Conservation (phyloP, 768 basidiomycete genomes). For the Dioszegia hungarica region DNA sequence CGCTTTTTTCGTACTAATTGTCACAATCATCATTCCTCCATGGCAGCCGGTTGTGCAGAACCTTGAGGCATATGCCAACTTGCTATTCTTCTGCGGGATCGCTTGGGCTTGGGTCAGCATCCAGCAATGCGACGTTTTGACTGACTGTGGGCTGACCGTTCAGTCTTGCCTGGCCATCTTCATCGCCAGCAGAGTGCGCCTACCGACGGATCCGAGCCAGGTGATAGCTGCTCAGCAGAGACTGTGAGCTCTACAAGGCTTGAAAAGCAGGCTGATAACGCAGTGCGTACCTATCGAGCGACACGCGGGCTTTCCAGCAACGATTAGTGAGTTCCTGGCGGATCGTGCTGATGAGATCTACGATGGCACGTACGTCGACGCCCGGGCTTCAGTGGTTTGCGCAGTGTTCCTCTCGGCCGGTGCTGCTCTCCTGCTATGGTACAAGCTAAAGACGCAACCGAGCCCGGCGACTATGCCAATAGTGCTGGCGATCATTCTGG, state of each 20-base stretch:
- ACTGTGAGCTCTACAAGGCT: slow-evolving; percentile 6
- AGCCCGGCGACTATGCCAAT: slow-evolving; percentile 42
- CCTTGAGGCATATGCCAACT: slow-evolving; percentile 36
- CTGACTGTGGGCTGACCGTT: background rate
- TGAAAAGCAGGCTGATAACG: background rate
- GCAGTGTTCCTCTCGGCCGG: slow-evolving; percentile 40
- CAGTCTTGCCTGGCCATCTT: slow-evolving; percentile 30
- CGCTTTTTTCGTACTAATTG: slow-evolving; percentile 39
- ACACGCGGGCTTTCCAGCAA: slow-evolving; percentile 2
- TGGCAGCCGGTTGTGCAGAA: slow-evolving; percentile 37
- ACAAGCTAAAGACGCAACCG: slow-evolving; percentile 44
- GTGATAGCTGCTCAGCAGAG: slow-evolving; percentile 23
- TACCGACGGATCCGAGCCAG: slow-evolving; percentile 16
- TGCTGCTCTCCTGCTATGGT: slow-evolving; percentile 36
- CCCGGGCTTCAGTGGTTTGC: slow-evolving; percentile 32
- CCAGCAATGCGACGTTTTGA: too few relatives aligned
- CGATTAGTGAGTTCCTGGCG: slow-evolving; percentile 11
- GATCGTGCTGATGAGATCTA: slow-evolving; percentile 24
- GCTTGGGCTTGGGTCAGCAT: slow-evolving; percentile 43
- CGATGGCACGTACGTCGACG: slow-evolving; percentile 44
- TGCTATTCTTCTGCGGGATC: slow-evolving; percentile 38
- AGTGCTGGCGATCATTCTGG: slow-evolving; percentile 42
- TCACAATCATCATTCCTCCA: slow-evolving; percentile 44
- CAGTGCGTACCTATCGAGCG: too few relatives aligned
- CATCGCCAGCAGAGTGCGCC: slow-evolving; percentile 28